Conservation (phyloP, 208 protist species). For the Leishmania tarentolae region DNA sequence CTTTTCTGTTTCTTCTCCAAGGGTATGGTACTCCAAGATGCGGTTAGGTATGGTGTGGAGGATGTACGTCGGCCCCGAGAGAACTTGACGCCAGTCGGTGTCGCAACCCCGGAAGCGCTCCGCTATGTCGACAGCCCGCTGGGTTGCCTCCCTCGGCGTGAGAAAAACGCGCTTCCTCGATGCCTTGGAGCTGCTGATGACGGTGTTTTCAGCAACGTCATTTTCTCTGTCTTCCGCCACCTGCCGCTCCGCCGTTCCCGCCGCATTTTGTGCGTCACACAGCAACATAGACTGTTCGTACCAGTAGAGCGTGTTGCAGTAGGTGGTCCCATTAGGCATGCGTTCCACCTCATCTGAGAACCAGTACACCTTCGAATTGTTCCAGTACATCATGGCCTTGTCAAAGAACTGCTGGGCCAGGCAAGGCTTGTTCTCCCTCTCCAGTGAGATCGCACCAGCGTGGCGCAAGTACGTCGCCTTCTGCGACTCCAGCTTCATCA, state of each 20-base stretch:
- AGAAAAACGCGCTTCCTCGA: not conserved
- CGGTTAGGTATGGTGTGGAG: constrained; percentile 21
- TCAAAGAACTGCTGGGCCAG: constrained; percentile 9
- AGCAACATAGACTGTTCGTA: constrained; percentile 12
- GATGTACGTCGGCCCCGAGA: constrained; percentile 19
- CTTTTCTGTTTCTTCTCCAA: constrained; percentile 5
- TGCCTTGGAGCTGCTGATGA: not conserved
- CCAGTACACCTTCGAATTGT: constrained; percentile 29
- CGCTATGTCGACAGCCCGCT: not conserved
- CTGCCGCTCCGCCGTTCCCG: not conserved
- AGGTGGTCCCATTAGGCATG: not conserved
- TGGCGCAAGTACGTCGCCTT: constrained; percentile 36
- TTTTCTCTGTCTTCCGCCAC: not conserved
- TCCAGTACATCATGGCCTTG: constrained; percentile 28
- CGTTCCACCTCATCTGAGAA: constrained; percentile 21
- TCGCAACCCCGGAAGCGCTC: constrained; percentile 18
- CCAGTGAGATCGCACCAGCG: constrained; percentile 23
- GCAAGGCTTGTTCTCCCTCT: constrained; percentile 15
- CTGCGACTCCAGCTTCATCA: constrained; percentile 19
- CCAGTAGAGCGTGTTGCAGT: constrained; percentile 40
- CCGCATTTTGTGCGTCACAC: constrained; percentile 10
- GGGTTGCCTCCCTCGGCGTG: constrained; percentile 19
- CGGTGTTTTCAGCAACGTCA: not conserved
- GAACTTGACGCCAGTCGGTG: constrained; percentile 34
- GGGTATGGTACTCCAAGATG: constrained; percentile 25